phyloP scores from a whole-genome alignment of 768 basidiomycete genomes.

The Phylloporus scabripes region DNA sequence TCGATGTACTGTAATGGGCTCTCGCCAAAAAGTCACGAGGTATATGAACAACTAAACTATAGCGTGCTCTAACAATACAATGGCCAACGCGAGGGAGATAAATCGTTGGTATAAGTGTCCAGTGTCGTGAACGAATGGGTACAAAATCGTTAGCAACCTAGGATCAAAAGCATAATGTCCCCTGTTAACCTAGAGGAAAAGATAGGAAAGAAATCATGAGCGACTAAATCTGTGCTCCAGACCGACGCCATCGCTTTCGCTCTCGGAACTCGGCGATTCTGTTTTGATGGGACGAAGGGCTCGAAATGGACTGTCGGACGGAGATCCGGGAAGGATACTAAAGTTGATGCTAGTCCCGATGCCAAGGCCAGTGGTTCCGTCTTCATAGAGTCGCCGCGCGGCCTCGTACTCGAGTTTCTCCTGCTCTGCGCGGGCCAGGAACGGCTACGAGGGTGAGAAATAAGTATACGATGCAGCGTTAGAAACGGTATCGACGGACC shows the following conservation, averaged over 20 bases:
- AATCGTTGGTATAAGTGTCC: slow-evolving; percentile 27
- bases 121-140: slow-evolving; percentile 27
- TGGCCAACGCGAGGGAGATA: slow-evolving; percentile 24
- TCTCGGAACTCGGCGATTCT: slow-evolving; percentile 61
- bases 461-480: slow-evolving; percentile 11
- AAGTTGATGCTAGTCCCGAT: slow-evolving; percentile 75
- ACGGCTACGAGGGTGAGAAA: slow-evolving; percentile 55
- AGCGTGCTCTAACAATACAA: slow-evolving; percentile 39
- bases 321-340: slow-evolving; percentile 69
- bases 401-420: slow-evolving; percentile 94
- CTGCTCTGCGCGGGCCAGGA: slow-evolving; percentile 88
- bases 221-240: slow-evolving; percentile 43
- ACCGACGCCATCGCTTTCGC: slow-evolving; percentile 60
- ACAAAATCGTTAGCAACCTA: slow-evolving; percentile 32
- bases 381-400: slow-evolving; percentile 81
- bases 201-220: slow-evolving; percentile 23
- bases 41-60: slow-evolving; percentile 33
- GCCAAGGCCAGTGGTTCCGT: slow-evolving; percentile 62
- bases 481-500: slow-evolving; percentile 41
- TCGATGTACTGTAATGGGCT: slow-evolving; percentile 18
- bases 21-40: slow-evolving; percentile 15
- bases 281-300: slow-evolving; percentile 45
- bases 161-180: slow-evolving; percentile 15
- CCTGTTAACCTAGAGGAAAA: slow-evolving; percentile 12
- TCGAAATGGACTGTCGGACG: slow-evolving; percentile 41